Evolutionary conservation across 257 asterid genomes (phyloP), one percentile per base, ranked within the genome.

Genomic region (Solanum piurae): DNA sequence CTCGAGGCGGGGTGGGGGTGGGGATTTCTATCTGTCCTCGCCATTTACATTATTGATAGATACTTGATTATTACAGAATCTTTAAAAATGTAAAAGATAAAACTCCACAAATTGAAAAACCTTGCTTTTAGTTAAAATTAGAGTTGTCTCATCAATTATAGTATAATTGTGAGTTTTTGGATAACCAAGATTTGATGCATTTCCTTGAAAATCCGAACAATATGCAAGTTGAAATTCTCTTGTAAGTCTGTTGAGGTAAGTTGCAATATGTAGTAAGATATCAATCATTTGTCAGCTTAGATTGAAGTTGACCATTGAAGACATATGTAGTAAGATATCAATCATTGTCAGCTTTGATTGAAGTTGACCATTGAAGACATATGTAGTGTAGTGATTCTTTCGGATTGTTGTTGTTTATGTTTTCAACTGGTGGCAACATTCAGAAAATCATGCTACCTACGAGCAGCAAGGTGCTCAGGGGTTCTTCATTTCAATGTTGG

Each of bases 371-470:
- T 27, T 79, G 38, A 25, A 25, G 21, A 44, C 38, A 25, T 13
- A 44, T 44, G 38, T 79, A 42, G 66, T 79, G 85, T 49, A 49
- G 7, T 49, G 21, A 44, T 79, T 79, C 9, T 44, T 9, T n/a
- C 10, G 14, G 0, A 79, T 79, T 79, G 38, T 4, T 79, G 64
- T 27, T 46, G 6, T 79, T 44, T 27, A 44, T 79, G 25, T 79
- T 44, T 27, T 74, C 93, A 97, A 98, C 90, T 97, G 98, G 98
- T 97, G 98, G 99, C 97, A 97, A 91, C 98, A 97, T 90, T 96
- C 98, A 13, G 92, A 95, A 64, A 93, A 97, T 85, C 96, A 95
- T 90, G 98, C 98, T 44, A 97, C 96, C 83, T 97, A 95, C 60
- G 98, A 95, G 88, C 98, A 97, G 69, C 98, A 97, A 90, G 96